Base-by-base conservation (phyloP, 2,329 filamentous ascomycete species). In the Orbilia javanica region DNA sequence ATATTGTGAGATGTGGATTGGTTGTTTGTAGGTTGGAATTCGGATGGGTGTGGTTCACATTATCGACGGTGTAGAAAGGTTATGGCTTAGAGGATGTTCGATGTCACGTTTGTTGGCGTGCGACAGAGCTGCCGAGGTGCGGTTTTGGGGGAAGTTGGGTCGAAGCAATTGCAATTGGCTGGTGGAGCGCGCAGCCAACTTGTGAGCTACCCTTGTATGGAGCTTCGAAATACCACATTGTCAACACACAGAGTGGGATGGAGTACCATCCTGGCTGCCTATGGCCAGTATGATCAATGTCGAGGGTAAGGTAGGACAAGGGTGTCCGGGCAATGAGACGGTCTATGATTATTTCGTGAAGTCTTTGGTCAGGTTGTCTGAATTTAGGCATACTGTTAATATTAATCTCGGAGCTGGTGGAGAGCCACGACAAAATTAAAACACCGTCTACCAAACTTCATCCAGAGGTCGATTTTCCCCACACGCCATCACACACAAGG, bases 151-250 rank as follows among this genome's bases (percentile, higher is more conserved):
- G n/a, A 31, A 27, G n/a, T 48, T 50, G 4, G 31, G 31, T 39
- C 22, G 52, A 57, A 57, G 52, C 29, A 57, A 36, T 57, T 39
- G 52, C 29, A 57, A 36, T 57, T 39, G 31, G 52, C 7, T 55
- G 29, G 27, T 7, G 13, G 52, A 55, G 52, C 52, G 52, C 52
- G 52, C 50, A 11, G 39, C 50, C 11, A 36, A 18, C 29, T 10
- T 39, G 36, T 27, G 5, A 57, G 52, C 52, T 57, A 57, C 52
- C 52, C 52, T 57, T 57, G 52, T 22, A 6, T 3, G 39, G 52
- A 57, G 52, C 52, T 57, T 57, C 25, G 52, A 57, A 57, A 57
- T 57, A 57, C 52, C 52, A 57, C 52, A 57, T 57, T 57, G 13
- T 22, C 52, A 57, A 57, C 52, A 57, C 52, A 39, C 29, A 57